Evolutionary conservation across 805 yeast genomes (phyloP).

Genomic region (Yarrowia hollandica): DNA sequence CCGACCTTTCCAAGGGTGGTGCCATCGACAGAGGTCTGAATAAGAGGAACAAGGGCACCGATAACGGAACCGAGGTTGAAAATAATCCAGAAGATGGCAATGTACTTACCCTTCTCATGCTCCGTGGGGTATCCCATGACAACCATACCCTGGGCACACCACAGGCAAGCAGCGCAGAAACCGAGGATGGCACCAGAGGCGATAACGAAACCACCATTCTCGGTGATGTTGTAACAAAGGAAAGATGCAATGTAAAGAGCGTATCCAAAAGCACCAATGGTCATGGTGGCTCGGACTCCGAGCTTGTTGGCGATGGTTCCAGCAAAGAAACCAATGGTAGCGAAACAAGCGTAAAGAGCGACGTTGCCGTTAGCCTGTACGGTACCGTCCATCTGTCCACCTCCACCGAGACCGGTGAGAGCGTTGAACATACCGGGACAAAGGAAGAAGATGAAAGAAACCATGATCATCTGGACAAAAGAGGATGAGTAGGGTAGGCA

Average conservation of each 20-base stretch:
- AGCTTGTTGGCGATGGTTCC: constrained; percentile 55
- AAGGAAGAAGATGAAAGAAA: constrained; percentile 51
- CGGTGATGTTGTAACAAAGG: constrained; percentile 47
- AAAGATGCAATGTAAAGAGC: constrained; percentile 50
- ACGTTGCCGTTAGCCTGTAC: constrained; percentile 52
- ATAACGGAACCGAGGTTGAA: constrained; percentile 64
- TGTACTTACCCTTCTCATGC: constrained; percentile 52
- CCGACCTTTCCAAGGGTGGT: constrained; percentile 41
- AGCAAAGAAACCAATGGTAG: constrained; percentile 57
- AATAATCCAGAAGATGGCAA: constrained; percentile 60
- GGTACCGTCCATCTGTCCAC: constrained; percentile 41
- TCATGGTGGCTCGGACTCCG: constrained; percentile 48
- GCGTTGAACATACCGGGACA: constrained; percentile 59
- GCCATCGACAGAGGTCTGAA: constrained; percentile 46
- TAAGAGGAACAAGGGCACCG: constrained; percentile 60
- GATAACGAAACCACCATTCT: constrained; percentile 53
- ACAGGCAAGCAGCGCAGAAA: constrained; percentile 53
- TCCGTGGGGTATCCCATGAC: constrained; percentile 61
- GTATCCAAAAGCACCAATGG: constrained; percentile 52
- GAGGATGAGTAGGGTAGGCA: constrained; percentile 20
- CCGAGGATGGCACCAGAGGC: constrained; percentile 61
- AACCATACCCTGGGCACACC: constrained; percentile 62
- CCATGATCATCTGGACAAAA: constrained; percentile 47
- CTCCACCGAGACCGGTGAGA: constrained; percentile 52
- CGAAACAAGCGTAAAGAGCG: constrained; percentile 57